These are phyloP conservation scores for Russula compacta DNA, from an alignment of 768 basidiomycete genomes.

Conservation along the genomic window DNA sequence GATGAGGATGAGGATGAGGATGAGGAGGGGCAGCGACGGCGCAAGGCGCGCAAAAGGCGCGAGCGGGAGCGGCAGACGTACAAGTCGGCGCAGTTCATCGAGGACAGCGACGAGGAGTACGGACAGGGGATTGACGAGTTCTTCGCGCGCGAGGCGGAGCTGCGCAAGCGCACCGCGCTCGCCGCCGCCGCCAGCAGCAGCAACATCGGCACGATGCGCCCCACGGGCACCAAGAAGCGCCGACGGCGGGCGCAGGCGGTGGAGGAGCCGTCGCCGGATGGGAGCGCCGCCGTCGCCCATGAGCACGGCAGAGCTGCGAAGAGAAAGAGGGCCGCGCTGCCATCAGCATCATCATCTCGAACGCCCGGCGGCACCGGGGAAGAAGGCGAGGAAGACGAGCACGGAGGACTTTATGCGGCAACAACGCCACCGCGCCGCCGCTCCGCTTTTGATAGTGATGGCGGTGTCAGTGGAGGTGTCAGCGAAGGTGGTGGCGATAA, in stretches of 20 bases:
- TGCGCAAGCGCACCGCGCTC: constrained; percentile 42
- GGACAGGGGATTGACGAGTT: constrained; percentile 75
- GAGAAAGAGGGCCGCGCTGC: constrained; percentile 17
- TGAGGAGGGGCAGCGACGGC: constrained; percentile 29
- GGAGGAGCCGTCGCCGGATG: constrained; percentile 34
- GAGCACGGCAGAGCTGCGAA: constrained; percentile 30
- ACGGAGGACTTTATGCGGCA: not conserved
- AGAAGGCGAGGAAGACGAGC: not conserved
- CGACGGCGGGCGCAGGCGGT: constrained; percentile 22
- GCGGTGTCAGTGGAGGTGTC: too few relatives aligned
- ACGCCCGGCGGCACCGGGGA: not conserved
- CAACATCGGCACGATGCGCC: constrained; percentile 37
- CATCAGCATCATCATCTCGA: not conserved
- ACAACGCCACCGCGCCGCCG: not conserved
- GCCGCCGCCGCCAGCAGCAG: constrained; percentile 39
- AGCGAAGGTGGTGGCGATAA: not conserved
- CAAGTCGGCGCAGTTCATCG: constrained; percentile 87
- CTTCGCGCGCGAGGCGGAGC: constrained; percentile 60
- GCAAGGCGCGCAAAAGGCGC: constrained; percentile 30
- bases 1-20: constrained; percentile 20
- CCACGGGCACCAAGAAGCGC: constrained; percentile 51
- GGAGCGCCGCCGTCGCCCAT: constrained; percentile 21
- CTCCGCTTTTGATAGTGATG: not conserved
- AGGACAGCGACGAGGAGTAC: constrained; percentile 76
- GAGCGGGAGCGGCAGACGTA: constrained; percentile 68